Conservation (phyloP, 73 alveolate genomes). For the Effrenium voratum region DNA sequence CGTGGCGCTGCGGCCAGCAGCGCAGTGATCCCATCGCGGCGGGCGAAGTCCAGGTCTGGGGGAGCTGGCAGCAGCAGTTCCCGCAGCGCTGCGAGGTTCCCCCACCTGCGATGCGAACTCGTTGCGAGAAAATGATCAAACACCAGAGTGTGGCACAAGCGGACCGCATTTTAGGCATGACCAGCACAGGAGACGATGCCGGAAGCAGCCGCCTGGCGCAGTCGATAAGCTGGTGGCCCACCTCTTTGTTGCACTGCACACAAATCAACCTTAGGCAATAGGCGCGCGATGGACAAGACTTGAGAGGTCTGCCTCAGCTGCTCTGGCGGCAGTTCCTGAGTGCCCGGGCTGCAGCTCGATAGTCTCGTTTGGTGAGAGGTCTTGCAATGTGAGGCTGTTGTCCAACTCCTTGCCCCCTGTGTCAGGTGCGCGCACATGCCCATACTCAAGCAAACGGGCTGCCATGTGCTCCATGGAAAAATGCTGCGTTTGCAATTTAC, state of each 20-base stretch:
- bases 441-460: not conserved
- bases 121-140: too few relatives aligned
- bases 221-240: slow-evolving; percentile 39
- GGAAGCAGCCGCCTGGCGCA: slow-evolving; percentile 22
- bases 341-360: too few relatives aligned
- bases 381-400: too few relatives aligned
- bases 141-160: too few relatives aligned
- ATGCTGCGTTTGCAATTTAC: not conserved
- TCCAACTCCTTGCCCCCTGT: too few relatives aligned
- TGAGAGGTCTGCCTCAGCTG: too few relatives aligned
- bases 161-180: too few relatives aligned
- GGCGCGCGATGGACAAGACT: too few relatives aligned
- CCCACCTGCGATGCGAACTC: slow-evolving; percentile 8
- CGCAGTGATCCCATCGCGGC: slow-evolving; percentile 77
- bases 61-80: not conserved
- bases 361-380: too few relatives aligned
- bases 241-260: slow-evolving; percentile 45
- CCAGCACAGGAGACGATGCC: not conserved
- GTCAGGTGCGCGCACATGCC: too few relatives aligned
- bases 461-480: not conserved
- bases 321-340: too few relatives aligned
- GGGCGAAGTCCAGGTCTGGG: slow-evolving; percentile 23
- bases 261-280: slow-evolving; percentile 38
- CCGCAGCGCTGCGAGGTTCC: slow-evolving; percentile 4
- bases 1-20: slow-evolving; percentile 54